Evolutionary conservation across 176 grass and related monocot genomes (phyloP).

Genomic region (Hordeum marinum): DNA sequence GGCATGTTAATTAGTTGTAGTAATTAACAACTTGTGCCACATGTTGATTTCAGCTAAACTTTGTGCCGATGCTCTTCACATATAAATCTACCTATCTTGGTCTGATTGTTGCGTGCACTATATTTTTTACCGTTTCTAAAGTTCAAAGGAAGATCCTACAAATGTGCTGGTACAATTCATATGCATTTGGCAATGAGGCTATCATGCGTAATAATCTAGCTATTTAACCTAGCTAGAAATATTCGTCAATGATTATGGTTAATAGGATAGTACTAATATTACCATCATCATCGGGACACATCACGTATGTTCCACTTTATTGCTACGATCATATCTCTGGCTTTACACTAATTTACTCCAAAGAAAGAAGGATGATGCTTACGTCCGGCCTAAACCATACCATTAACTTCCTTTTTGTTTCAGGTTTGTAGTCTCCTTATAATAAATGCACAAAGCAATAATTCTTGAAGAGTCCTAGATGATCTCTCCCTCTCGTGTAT

Average conservation of each 20-base stretch:
- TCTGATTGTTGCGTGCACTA: background rate
- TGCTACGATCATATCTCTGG: constrained; percentile 22
- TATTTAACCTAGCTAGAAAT: constrained; percentile 1
- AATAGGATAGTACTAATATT: background rate
- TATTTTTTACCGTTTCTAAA: background rate
- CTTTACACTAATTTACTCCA: constrained; percentile 22
- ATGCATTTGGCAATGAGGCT: background rate
- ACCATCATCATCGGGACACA: background rate
- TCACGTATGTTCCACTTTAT: constrained; percentile 27
- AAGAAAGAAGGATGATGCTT: constrained; percentile 7
- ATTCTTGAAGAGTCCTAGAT: constrained; percentile 19
- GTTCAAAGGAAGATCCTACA: background rate
- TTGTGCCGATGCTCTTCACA: background rate
- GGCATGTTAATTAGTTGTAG: background rate
- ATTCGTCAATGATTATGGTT: background rate
- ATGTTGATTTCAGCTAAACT: background rate
- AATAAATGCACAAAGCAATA: constrained; percentile 34
- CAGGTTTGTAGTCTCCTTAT: constrained; percentile 17
- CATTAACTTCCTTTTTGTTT: constrained; percentile 18
- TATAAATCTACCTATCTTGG: background rate
- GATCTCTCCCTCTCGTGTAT: background rate
- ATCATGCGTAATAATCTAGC: background rate
- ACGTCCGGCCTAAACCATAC: constrained; percentile 17
- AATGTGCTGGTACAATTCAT: background rate
- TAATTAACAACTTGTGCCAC: constrained; percentile 1